Evolutionary conservation across 208 protist species (phyloP).

Genomic region (Leishmania braziliensis): DNA sequence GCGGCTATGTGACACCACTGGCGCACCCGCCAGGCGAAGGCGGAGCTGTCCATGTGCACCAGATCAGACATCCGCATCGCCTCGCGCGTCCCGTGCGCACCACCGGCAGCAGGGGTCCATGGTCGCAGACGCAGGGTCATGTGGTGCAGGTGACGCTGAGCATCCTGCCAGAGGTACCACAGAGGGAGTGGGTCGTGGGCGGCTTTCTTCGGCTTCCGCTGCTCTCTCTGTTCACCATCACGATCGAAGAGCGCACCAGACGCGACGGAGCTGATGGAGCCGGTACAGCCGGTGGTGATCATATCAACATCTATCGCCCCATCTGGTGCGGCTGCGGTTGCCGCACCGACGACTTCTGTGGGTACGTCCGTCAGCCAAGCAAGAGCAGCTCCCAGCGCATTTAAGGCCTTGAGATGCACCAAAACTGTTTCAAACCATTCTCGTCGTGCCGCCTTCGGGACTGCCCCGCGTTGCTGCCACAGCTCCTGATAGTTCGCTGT

Average conservation of each 20-base stretch:
- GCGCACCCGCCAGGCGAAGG: conserved; percentile 40
- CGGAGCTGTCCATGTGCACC: conserved; percentile 32
- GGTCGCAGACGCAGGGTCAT: conserved; percentile 32
- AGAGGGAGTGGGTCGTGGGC: conserved; percentile 17
- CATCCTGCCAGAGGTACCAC: conserved; percentile 49
- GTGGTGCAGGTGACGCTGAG: conserved; percentile 33
- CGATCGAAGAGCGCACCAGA: neutral
- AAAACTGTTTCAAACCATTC: conserved; percentile 69
- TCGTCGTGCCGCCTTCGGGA: conserved; percentile 29
- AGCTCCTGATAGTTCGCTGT: conserved; percentile 24
- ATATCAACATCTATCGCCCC: neutral
- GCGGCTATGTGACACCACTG: conserved; percentile 10
- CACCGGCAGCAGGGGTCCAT: conserved; percentile 18
- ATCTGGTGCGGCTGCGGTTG: neutral
- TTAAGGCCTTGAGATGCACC: conserved; percentile 26
- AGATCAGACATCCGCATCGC: conserved; percentile 33
- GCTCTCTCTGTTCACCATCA: conserved; percentile 3
- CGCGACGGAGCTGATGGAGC: neutral
- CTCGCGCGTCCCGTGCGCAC: conserved; percentile 25
- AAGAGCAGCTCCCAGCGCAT: conserved; percentile 10
- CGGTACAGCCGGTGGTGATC: neutral
- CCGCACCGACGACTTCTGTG: neutral
- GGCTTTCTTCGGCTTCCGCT: conserved; percentile 1
- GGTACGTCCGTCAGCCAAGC: conserved; percentile 24
- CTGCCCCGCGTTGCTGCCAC: conserved; percentile 21